Evolutionary conservation across 768 basidiomycete genomes (phyloP).

Genomic region (Leccinellum luteum): DNA sequence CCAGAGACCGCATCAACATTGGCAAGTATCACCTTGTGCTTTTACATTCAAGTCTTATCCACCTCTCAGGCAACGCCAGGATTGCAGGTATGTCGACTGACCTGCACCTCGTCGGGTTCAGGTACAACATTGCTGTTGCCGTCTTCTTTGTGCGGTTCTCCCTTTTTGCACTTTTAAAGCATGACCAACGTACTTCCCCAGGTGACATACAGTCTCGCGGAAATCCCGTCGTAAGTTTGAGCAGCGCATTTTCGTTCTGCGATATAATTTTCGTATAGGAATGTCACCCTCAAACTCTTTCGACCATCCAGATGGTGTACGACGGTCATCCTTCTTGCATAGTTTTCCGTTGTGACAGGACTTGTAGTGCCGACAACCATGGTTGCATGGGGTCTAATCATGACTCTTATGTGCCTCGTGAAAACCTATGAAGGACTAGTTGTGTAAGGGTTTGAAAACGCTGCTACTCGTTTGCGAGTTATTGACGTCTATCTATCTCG

Average conservation of each 20-base stretch:
- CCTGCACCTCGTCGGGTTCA: slow-evolving; percentile 32
- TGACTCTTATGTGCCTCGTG: slow-evolving; percentile 38
- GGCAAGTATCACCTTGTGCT: slow-evolving; percentile 27
- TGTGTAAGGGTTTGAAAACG: slow-evolving; percentile 23
- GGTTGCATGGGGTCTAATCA: slow-evolving; percentile 39
- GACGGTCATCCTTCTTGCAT: neutral
- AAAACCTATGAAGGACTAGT: slow-evolving; percentile 31
- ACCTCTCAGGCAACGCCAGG: slow-evolving; percentile 37
- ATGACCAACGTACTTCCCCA: slow-evolving; percentile 6
- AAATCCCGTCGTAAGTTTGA: slow-evolving; percentile 37
- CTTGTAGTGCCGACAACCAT: slow-evolving; percentile 38
- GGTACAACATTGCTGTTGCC: slow-evolving; percentile 38
- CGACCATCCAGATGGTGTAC: slow-evolving; percentile 36
- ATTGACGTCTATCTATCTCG: neutral
- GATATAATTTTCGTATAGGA: slow-evolving; percentile 22
- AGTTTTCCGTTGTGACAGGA: slow-evolving; percentile 6
- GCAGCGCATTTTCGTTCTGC: neutral
- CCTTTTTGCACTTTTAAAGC: neutral
- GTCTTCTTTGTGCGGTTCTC: slow-evolving; percentile 35
- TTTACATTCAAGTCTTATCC: neutral
- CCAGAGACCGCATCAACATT: slow-evolving; percentile 44
- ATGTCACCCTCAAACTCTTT: slow-evolving; percentile 37
- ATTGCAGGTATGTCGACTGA: slow-evolving; percentile 45
- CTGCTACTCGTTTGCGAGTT: neutral
- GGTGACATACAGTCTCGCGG: slow-evolving; percentile 37